Evolutionary conservation across 2,329 filamentous ascomycete species (phyloP), one percentile per base, ranked within the genome.

Genomic region (Pestalotiopsis sp.): DNA sequence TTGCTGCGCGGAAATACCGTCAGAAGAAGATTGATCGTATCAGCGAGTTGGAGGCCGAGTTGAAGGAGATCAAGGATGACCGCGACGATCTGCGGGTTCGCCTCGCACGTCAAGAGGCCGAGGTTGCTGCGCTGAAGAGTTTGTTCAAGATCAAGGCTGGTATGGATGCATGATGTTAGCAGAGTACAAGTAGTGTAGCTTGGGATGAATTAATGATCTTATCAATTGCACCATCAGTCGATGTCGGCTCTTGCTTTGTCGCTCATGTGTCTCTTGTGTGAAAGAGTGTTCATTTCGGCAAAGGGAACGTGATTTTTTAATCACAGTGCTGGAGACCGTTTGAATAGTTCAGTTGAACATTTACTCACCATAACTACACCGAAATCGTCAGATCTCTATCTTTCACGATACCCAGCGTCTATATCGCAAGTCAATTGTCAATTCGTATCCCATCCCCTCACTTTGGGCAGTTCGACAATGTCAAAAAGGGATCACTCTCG

Each of bases 1-100:
- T 92, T 70, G 91, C 91, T n/a, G 91, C 91, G 38, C 86, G 90
- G 70, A 90, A 91, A 70, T 93, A 92, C 76, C 88, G 91, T 31
- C 90, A 93, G 77, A 91, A 91, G 77, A 88, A 90, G 60, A 84
- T 92, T 41, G 90, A 93, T 73, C 88, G 90, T 70, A 87, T 92
- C 77, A 80, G 80, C 31, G 86, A 88, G 70, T 83, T 93, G 39
- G 90, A 93, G 77, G 78, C 80, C 9, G 85, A 87, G 23, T 80
- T 93, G 57, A 85, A 85, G 61, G 83, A 86, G 58, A 85, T 90
- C 75, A 87, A 86, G 69, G 78, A 83, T 62, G 91, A 93, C 75
- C 81, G 90, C 20, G 90, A 93, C 73, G 88, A 88, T 17, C 77
- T 92, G 73, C 87, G 86, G 67, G 80, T 92, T 66, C 84, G 86